phyloP scores from a whole-genome alignment of 2,329 filamentous ascomycete genomes.

The Penicillium sp. region DNA sequence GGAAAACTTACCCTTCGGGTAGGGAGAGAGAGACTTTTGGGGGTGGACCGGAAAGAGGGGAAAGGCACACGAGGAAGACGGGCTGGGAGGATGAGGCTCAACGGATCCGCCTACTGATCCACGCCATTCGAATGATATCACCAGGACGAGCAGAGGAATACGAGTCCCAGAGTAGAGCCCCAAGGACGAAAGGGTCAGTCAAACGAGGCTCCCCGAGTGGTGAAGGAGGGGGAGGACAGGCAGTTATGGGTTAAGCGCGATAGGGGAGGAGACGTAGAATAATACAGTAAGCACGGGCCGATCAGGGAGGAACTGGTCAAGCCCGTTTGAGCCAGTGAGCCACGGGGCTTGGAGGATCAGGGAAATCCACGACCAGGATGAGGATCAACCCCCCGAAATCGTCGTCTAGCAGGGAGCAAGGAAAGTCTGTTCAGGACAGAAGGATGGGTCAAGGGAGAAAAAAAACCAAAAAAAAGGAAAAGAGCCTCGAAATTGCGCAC shows the following conservation, averaged over 20 bases:
- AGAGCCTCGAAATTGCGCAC: background rate
- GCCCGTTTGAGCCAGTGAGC: background rate
- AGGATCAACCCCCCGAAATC: background rate
- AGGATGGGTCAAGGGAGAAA: background rate
- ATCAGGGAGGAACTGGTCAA: background rate
- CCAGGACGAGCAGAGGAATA: background rate
- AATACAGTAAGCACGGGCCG: background rate
- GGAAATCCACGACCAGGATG: background rate
- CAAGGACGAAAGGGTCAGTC: background rate
- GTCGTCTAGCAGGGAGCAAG: background rate
- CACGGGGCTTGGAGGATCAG: background rate
- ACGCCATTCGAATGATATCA: slow-evolving; percentile 16
- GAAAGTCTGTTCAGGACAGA: background rate
- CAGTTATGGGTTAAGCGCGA: slow-evolving; percentile 3
- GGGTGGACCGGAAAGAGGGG: slow-evolving; percentile 1
- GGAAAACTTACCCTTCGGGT: slow-evolving; percentile 21
- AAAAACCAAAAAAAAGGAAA: background rate
- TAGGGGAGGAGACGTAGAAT: background rate
- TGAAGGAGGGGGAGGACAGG: background rate
- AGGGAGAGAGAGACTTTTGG: background rate
- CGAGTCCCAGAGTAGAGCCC: background rate
- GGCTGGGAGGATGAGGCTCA: slow-evolving; percentile 6
- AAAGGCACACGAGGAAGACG: slow-evolving; percentile 32
- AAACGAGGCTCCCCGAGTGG: background rate
- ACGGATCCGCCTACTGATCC: slow-evolving; percentile 3